Evolutionary conservation across 129 eudicot species (phyloP).

Genomic region (Apium graveolens): DNA sequence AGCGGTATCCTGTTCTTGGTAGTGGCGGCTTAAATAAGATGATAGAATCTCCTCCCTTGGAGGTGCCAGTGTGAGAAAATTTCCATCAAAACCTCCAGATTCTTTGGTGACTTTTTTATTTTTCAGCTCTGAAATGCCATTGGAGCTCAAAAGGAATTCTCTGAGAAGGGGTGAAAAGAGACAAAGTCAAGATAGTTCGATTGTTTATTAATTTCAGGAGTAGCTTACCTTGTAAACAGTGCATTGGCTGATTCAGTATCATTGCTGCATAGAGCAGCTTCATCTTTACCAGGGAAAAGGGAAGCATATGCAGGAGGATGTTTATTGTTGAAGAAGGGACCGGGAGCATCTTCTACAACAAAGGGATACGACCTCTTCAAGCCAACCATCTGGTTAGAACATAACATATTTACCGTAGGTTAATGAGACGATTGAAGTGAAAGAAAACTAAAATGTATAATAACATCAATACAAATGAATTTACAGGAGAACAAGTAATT

Average conservation of each 20-base stretch:
- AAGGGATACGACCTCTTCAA: constrained; percentile 64
- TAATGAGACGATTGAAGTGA: neutral
- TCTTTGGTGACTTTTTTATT: constrained; percentile 18
- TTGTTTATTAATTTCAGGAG: neutral
- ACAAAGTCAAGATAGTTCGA: constrained; percentile 10
- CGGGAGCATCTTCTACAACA: constrained; percentile 36
- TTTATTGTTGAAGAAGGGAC: constrained; percentile 38
- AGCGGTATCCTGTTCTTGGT: constrained; percentile 33
- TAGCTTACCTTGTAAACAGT: constrained; percentile 32
- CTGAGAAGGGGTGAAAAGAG: constrained; percentile 16
- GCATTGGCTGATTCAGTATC: constrained; percentile 30
- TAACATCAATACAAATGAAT: neutral
- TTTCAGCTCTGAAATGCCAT: constrained; percentile 22
- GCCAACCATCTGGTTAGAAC: constrained; percentile 45
- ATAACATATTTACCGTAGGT: neutral
- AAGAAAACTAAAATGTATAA: neutral
- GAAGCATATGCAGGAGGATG: constrained; percentile 21
- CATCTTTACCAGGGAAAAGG: constrained; percentile 32
- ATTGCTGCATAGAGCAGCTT: constrained; percentile 43
- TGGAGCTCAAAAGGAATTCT: constrained; percentile 34
- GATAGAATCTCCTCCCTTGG: constrained; percentile 31
- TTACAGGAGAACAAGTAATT: neutral
- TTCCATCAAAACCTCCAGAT: constrained; percentile 36
- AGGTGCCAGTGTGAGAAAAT: constrained; percentile 67
- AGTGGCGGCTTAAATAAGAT: constrained; percentile 17